These are phyloP conservation scores for Anthoceros angustus DNA, from an alignment of 225 moss, liverwort and hornwort species.

Conservation along the genomic window DNA sequence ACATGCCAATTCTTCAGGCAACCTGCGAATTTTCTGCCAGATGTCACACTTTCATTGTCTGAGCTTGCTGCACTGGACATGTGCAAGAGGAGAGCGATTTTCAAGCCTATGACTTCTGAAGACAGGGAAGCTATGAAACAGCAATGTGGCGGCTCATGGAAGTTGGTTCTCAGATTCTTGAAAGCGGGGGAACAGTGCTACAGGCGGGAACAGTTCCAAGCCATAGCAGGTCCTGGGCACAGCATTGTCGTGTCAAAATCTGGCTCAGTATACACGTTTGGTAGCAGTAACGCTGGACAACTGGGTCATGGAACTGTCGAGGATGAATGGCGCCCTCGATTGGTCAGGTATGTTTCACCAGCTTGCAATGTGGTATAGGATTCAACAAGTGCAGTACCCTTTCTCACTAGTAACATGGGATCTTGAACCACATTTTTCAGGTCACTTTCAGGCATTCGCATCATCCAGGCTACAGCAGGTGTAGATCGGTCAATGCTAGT, in stretches of 20 bases:
- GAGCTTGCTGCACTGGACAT: conserved; percentile 10
- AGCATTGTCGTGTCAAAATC: conserved; percentile 10
- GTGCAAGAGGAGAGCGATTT: conserved; percentile 10
- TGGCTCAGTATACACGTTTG: conserved; percentile 9
- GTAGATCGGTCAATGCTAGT: conserved; percentile 8
- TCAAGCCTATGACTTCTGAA: conserved; percentile 6
- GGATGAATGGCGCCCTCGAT: conserved; percentile 11
- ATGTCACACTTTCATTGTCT: conserved; percentile 5
- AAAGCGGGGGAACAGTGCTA: conserved; percentile 9
- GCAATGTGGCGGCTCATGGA: conserved; percentile 12
- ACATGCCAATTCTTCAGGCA: conserved; percentile 11
- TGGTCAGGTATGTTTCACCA: conserved; percentile 2
- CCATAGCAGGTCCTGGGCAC: conserved; percentile 9
- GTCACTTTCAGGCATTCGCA: neutral
- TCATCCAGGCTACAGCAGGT: conserved; percentile 10
- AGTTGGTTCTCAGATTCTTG: conserved; percentile 8
- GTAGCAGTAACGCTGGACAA: conserved; percentile 7
- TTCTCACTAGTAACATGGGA: neutral
- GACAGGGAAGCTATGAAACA: conserved; percentile 5
- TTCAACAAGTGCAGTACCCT: neutral
- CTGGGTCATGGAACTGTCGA: conserved; percentile 8
- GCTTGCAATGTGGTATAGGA: neutral
- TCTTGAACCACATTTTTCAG: neutral
- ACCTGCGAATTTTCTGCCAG: conserved; percentile 10
- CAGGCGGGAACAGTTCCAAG: conserved; percentile 9